Evolutionary conservation across 2,329 filamentous ascomycete genomes (phyloP).

Genomic region (Stagonosporopsis cucurbitacearum): DNA sequence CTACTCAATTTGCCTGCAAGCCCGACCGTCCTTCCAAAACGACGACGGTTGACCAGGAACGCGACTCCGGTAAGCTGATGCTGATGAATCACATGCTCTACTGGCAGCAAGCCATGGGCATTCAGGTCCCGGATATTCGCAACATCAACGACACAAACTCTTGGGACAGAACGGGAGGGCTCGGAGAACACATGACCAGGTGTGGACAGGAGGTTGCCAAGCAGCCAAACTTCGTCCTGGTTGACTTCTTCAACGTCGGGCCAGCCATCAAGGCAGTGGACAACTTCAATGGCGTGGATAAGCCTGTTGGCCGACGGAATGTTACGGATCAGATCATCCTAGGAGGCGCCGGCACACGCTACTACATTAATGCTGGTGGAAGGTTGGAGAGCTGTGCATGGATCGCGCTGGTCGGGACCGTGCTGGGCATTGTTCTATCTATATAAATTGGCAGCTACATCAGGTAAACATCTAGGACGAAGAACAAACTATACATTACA

Average conservation of each 20-base stretch:
- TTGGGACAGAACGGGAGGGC: slow-evolving; percentile 61
- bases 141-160: slow-evolving; percentile 69
- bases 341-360: slow-evolving; percentile 6
- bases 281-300: slow-evolving; percentile 64
- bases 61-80: slow-evolving; percentile 66
- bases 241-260: slow-evolving; percentile 79
- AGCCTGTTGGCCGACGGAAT: slow-evolving; percentile 52
- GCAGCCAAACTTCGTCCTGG: slow-evolving; percentile 72
- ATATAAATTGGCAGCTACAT: background rate
- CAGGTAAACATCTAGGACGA: background rate
- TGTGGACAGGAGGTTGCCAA: slow-evolving; percentile 65
- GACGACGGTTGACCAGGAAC: slow-evolving; percentile 47
- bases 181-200: slow-evolving; percentile 42
- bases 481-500: too few relatives aligned
- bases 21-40: slow-evolving; percentile 67
- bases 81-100: slow-evolving; percentile 82
- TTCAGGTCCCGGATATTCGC: slow-evolving; percentile 48
- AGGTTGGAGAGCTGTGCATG: slow-evolving; percentile 6
- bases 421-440: slow-evolving; percentile 4
- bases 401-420: slow-evolving; percentile 7
- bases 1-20: slow-evolving; percentile 71
- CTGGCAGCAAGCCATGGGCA: slow-evolving; percentile 53
- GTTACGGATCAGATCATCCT: slow-evolving; percentile 21
- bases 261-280: slow-evolving; percentile 72
- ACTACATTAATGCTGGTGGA: slow-evolving; percentile 6